phyloP scores from a whole-genome alignment of 768 basidiomycete genomes.

The Rhodosporidiobolus odoratus region DNA sequence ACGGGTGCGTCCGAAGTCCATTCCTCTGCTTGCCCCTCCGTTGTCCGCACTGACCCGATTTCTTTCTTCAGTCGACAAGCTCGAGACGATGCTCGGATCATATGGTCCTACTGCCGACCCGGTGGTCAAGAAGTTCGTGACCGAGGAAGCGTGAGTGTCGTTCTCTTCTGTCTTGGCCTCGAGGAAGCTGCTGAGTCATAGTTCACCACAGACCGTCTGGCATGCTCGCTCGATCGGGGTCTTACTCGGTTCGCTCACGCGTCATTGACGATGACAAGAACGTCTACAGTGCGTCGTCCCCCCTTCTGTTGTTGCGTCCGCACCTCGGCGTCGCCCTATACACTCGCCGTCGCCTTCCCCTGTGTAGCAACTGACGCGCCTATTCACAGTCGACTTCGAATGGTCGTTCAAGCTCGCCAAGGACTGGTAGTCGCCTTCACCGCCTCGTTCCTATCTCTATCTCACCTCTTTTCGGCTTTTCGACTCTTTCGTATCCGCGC shows the following conservation, averaged over 20 bases:
- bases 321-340: not conserved
- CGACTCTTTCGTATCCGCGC: not conserved
- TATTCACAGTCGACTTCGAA: conserved; percentile 57
- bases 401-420: conserved; percentile 90
- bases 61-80: conserved; percentile 65
- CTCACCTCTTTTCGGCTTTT: not conserved
- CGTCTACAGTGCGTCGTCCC: conserved; percentile 57
- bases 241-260: conserved; percentile 70
- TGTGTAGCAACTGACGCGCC: not conserved
- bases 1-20: conserved; percentile 54
- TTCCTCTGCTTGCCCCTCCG: not conserved
- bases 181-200: conserved; percentile 17
- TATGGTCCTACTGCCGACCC: conserved; percentile 72
- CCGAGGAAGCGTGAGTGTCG: conserved; percentile 51
- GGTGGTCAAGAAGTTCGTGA: conserved; percentile 70
- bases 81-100: conserved; percentile 91
- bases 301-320: not conserved
- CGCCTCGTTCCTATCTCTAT: not conserved
- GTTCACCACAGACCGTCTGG: conserved; percentile 59
- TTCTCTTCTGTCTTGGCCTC: not conserved
- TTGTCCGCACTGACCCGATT: too few species aligned
- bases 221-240: conserved; percentile 71
- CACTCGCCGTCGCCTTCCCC: conserved; percentile 11
- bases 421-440: conserved; percentile 62
- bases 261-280: conserved; percentile 82